Base-by-base conservation (phyloP, 1,139 yeast species). In the Debaryomycetaceae sp. region DNA sequence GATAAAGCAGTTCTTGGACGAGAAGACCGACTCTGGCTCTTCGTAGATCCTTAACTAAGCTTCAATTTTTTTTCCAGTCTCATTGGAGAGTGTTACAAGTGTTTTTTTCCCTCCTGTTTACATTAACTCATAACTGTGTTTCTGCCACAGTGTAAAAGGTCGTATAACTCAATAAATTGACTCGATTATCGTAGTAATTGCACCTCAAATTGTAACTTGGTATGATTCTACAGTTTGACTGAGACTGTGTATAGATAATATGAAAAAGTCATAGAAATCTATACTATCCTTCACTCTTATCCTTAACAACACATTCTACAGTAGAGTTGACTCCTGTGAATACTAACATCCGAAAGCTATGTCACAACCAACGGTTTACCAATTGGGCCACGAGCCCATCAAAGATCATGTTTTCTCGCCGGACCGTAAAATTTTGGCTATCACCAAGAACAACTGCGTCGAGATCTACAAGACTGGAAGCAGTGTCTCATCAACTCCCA, bases 361-460 rank as follows among this genome's bases (percentile, higher is more conserved):
- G 51, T 52, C 64, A 31, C 45, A 48, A 34, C 71, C 76, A 40
- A 60, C 62, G 33, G 63, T 70, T 40, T 83, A 78, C 62, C 84
- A 80, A 60, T 80, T 91, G 60, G 91, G 96, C 50, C 88, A 84
- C 62, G 78, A 78, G 48, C 95, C 97, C 51, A 87, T 91, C 58
- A 87, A 90, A 59, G 96, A 93, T 61, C 98, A 93, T 65, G 85
- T 89, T 46, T 91, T 88, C 65, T 83, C 91, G 27, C 75, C 79
- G 33, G 95, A 88, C 66, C 66, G 74, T 44, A 73, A 79, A 45
- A 59, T 81, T 39, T 75, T 93, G 48, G 98, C 97, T 27, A 80
- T 91, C 49, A 88, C 98, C 44, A 86, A 88, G 56, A 89, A 78
- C 44, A 83, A 79, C 55, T 73, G 78, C 42, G 91, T 89, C 48